These are phyloP conservation scores for Termitomyces sp. DNA, from an alignment of 768 basidiomycete species.

Conservation along the genomic window DNA sequence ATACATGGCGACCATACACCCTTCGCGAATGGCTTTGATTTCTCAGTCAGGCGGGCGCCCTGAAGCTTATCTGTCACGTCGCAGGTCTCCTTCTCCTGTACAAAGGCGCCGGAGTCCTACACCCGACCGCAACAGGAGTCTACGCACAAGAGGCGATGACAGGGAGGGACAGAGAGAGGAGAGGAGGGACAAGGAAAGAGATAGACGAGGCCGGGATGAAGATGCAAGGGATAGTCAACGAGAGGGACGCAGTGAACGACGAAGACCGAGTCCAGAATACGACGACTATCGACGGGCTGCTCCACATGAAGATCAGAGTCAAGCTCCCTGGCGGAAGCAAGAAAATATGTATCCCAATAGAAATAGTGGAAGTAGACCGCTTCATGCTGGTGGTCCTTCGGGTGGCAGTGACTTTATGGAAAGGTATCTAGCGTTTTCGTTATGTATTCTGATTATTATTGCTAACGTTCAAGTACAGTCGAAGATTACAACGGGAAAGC, in stretches of 20 bases:
- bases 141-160: slow-evolving; percentile 21
- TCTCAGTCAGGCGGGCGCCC: slow-evolving; percentile 7
- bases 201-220: slow-evolving; percentile 17
- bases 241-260: slow-evolving; percentile 9
- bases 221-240: slow-evolving; percentile 2
- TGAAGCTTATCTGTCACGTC: slow-evolving; percentile 3
- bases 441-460: neutral
- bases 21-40: slow-evolving; percentile 12
- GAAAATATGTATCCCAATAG: slow-evolving; percentile 56
- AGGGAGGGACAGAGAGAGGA: slow-evolving; percentile 18
- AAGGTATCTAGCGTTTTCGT: slow-evolving; percentile 39
- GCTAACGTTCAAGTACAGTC: slow-evolving; percentile 36
- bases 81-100: slow-evolving; percentile 39
- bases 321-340: slow-evolving; percentile 39
- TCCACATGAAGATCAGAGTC: slow-evolving; percentile 28
- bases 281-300: slow-evolving; percentile 47
- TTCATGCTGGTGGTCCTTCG: slow-evolving; percentile 24
- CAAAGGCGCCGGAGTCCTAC: slow-evolving; percentile 26
- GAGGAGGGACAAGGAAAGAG: slow-evolving; percentile 16
- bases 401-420: slow-evolving; percentile 59
- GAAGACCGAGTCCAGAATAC: slow-evolving; percentile 55
- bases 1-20: slow-evolving; percentile 13
- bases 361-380: slow-evolving; percentile 22
- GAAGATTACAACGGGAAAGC: slow-evolving; percentile 59
- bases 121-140: slow-evolving; percentile 26